phyloP scores from a whole-genome alignment of 441 rosid genomes.

The Adansonia grandidieri region DNA sequence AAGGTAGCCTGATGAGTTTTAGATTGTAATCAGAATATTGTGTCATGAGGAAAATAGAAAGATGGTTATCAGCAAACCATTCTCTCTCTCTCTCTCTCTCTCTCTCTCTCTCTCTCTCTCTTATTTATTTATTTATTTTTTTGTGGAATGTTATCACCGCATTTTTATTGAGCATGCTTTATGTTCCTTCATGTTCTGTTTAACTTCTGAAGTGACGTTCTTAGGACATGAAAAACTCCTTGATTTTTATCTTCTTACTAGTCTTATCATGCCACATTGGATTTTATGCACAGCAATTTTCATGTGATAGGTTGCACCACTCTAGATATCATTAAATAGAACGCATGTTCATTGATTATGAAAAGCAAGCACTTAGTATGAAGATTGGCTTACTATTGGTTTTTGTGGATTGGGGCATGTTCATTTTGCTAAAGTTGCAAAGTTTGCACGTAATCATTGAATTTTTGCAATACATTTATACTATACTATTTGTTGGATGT shows the following conservation, averaged over 20 bases:
- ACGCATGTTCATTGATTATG: no score
- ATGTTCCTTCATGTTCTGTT: background rate
- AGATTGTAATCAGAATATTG: background rate
- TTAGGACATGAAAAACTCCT: background rate
- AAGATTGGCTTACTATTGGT: no score
- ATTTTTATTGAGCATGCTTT: background rate
- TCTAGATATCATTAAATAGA: background rate
- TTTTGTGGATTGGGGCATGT: no score
- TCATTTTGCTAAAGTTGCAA: no score
- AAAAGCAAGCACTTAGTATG: no score
- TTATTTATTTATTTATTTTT: no score
- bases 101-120: no score
- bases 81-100: background rate
- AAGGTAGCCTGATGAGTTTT: constrained; percentile 54
- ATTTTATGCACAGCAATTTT: background rate
- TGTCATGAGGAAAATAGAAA: background rate
- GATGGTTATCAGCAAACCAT: background rate
- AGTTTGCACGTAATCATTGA: no score
- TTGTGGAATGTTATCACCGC: background rate
- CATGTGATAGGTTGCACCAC: constrained; percentile 1
- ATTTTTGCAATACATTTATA: no score
- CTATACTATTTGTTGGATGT: background rate
- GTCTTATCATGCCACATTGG: background rate
- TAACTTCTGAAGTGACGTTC: background rate
- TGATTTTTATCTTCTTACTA: background rate